Evolutionary conservation across 306 rosid genomes (phyloP).

Genomic region (Casuarina equisetifolia): DNA sequence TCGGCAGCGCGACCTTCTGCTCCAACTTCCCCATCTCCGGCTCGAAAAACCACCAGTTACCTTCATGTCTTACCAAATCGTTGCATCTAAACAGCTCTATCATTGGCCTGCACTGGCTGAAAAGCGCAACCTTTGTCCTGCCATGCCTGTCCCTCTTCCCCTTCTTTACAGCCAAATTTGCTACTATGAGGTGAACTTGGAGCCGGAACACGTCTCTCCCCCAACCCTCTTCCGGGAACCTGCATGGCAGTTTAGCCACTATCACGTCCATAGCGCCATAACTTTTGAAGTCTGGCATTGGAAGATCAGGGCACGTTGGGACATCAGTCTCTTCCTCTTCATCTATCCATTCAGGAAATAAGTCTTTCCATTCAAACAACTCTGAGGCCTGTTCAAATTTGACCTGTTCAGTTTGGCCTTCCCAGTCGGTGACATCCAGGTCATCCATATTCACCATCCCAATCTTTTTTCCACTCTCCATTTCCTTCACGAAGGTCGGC

Average conservation of each 20-base stretch:
- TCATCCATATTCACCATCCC: slow-evolving; percentile 82
- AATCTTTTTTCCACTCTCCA: slow-evolving; percentile 59
- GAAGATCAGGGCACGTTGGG: slow-evolving; percentile 76
- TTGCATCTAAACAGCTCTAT: slow-evolving; percentile 72
- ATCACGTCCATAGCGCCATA: slow-evolving; percentile 55
- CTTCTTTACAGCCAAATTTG: slow-evolving; percentile 59
- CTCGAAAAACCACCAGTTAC: slow-evolving; percentile 84
- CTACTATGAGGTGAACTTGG: slow-evolving; percentile 76
- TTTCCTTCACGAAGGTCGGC: slow-evolving; percentile 53
- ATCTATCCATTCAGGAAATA: slow-evolving; percentile 93
- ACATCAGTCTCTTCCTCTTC: slow-evolving; percentile 90
- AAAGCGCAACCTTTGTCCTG: slow-evolving; percentile 53
- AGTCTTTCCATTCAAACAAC: slow-evolving; percentile 77
- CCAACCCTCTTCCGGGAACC: slow-evolving; percentile 62
- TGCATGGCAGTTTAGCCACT: slow-evolving; percentile 80
- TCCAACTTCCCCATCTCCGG: slow-evolving; percentile 51
- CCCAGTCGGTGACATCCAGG: slow-evolving; percentile 59
- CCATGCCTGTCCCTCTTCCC: slow-evolving; percentile 56
- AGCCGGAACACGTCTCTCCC: slow-evolving; percentile 70
- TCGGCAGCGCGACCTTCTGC: slow-evolving; percentile 71
- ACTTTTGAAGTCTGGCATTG: slow-evolving; percentile 61
- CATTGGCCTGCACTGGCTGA: slow-evolving; percentile 92
- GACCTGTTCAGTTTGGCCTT: slow-evolving; percentile 34
- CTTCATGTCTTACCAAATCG: slow-evolving; percentile 62
- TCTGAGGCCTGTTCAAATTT: slow-evolving; percentile 59